These are phyloP conservation scores for Solanum bulbocastanum DNA, from an alignment of 257 asterid genomes.

Conservation along the genomic window DNA sequence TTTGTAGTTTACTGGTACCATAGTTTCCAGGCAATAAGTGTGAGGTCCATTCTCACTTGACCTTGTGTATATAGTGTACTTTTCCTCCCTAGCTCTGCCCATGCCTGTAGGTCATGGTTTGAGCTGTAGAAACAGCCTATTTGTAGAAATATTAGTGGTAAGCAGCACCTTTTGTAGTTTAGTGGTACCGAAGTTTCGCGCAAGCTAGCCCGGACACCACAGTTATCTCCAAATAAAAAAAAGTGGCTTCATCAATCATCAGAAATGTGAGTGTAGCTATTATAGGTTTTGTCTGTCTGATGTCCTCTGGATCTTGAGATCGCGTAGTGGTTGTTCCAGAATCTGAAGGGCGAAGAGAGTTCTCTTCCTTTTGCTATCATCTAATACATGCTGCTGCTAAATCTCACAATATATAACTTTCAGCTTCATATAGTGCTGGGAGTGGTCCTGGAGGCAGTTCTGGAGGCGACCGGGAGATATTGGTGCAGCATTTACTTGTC, in stretches of 20 bases:
- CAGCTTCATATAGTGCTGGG: slow-evolving; percentile 64
- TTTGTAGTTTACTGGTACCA: not conserved
- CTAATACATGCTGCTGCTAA: not conserved
- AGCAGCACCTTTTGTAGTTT: not conserved
- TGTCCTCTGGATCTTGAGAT: not conserved
- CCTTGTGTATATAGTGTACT: not conserved
- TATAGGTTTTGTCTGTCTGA: not conserved
- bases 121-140: not conserved
- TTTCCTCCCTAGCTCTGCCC: not conserved
- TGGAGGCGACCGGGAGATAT: slow-evolving; percentile 53
- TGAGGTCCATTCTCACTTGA: not conserved
- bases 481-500: slow-evolving; percentile 91
- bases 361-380: not conserved
- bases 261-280: not conserved
- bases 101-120: not conserved
- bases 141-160: not conserved
- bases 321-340: not conserved
- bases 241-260: not conserved
- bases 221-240: not conserved
- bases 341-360: not conserved
- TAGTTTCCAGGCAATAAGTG: not conserved
- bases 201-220: not conserved
- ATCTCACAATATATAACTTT: slow-evolving; percentile 6
- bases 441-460: slow-evolving; percentile 40
- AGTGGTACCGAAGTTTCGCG: not conserved